A percentile compares a stretch with the other conserved stretches of the same genome.
These are phyloP conservation scores for Russula sp. DNA, from an alignment of 768 basidiomycete genomes.

Conservation along the genomic window DNA sequence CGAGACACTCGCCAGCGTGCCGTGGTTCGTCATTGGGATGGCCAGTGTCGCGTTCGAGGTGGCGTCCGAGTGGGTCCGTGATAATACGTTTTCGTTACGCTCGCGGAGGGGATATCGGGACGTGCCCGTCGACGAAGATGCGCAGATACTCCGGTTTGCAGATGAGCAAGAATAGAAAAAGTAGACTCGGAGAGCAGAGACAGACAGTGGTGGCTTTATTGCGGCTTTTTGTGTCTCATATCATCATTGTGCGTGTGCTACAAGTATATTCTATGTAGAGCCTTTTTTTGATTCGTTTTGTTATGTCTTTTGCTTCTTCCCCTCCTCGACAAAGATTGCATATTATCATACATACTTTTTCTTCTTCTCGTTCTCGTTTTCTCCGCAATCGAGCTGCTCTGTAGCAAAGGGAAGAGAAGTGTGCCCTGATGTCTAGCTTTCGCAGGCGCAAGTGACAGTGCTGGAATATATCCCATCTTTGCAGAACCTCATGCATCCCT, in stretches of 20 bases:
- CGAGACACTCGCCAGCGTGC: constrained; percentile 77
- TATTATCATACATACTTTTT: not conserved
- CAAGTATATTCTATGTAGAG: not conserved
- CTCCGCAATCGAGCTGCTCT: not conserved
- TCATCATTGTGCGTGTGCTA: not conserved
- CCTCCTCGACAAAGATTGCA: not conserved
- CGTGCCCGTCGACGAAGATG: constrained; percentile 80
- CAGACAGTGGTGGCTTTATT: not conserved
- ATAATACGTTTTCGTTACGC: constrained; percentile 33
- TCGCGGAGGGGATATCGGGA: constrained; percentile 58
- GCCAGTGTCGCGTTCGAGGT: constrained; percentile 67
- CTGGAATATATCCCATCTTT: not conserved
- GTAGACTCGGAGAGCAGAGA: not conserved
- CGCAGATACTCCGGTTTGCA: constrained; percentile 77
- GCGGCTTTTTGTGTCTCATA: not conserved
- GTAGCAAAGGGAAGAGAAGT: not conserved
- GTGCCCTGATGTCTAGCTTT: not conserved
- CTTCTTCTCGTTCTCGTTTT: not conserved
- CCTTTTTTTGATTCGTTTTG: not conserved
- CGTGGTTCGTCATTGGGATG: constrained; percentile 82
- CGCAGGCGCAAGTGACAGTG: not conserved
- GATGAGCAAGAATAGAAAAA: constrained; percentile 46
- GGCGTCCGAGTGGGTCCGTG: constrained; percentile 42
- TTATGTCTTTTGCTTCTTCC: not conserved
- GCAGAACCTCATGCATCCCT: too few species aligned